These are phyloP conservation scores for Phytophthora litchii DNA, from an alignment of 352 stramenopile species.

Conservation along the genomic window DNA sequence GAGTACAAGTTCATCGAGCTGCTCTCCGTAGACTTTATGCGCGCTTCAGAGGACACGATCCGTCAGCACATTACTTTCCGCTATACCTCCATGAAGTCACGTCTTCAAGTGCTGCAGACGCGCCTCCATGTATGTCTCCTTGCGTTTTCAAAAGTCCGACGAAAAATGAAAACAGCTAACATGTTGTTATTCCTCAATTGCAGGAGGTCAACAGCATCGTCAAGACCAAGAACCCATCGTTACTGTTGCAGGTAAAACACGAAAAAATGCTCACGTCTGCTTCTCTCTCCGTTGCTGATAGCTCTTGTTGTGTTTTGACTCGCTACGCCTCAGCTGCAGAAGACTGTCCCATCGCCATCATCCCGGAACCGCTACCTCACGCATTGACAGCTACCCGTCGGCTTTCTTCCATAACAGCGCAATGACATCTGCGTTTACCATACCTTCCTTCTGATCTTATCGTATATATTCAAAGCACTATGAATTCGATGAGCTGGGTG, in stretches of 20 bases:
- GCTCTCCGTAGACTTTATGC: conserved; percentile 90
- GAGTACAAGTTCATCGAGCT: conserved; percentile 97
- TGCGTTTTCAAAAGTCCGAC: neutral
- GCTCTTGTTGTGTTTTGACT: conserved; percentile 12
- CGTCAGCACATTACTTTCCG: conserved; percentile 94
- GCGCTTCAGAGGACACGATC: conserved; percentile 89
- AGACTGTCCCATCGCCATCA: conserved; percentile 44
- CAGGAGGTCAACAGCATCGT: conserved; percentile 95
- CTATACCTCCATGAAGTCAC: conserved; percentile 94
- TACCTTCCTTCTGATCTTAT: conserved; percentile 14
- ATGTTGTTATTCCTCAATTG: neutral
- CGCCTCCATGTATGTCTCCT: conserved; percentile 72
- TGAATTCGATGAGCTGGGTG: neutral
- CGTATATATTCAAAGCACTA: conserved; percentile 31
- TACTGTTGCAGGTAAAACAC: conserved; percentile 88
- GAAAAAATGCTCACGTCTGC: neutral
- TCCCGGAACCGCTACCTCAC: conserved; percentile 68
- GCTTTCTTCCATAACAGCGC: conserved; percentile 6
- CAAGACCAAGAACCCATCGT: conserved; percentile 94
- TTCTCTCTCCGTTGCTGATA: conserved; percentile 2
- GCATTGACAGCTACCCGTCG: conserved; percentile 42
- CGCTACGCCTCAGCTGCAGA: conserved; percentile 55
- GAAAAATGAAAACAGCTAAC: conserved; percentile 10
- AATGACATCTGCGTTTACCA: conserved; percentile 23
- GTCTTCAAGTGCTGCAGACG: conserved; percentile 91